Evolutionary conservation across 768 basidiomycete genomes (phyloP).

Genomic region (Russula olivacea): DNA sequence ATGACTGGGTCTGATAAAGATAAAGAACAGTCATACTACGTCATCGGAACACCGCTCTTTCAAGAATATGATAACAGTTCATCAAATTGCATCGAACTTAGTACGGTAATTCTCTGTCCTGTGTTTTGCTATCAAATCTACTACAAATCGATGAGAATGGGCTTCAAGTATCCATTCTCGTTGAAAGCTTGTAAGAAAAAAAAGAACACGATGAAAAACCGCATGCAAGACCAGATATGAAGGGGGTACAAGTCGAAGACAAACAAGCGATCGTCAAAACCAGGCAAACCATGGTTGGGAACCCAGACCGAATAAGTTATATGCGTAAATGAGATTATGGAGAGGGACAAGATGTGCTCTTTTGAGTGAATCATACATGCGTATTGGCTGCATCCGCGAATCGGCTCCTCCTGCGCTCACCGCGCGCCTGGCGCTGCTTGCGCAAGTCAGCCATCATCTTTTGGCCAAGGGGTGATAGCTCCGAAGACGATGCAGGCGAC

Average conservation of each 20-base stretch:
- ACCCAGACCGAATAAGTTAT: conserved; percentile 16
- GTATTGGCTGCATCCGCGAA: conserved; percentile 2
- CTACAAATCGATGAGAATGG: not conserved
- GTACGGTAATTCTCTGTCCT: too few relatives aligned
- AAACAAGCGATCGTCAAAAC: conserved; percentile 7
- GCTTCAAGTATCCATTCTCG: not conserved
- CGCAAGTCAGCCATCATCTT: conserved; percentile 65
- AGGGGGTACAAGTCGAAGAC: not conserved
- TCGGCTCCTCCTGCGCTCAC: conserved; percentile 11
- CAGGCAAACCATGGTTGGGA: conserved; percentile 1
- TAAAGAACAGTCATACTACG: too few relatives aligned
- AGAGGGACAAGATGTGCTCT: not conserved
- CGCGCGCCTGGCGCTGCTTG: conserved; percentile 32
- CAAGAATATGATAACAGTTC: too few relatives aligned
- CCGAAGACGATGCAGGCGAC: conserved; percentile 66
- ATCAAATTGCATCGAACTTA: too few relatives aligned
- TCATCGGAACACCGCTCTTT: too few relatives aligned
- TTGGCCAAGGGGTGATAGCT: conserved; percentile 61
- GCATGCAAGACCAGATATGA: not conserved
- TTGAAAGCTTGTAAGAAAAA: not conserved
- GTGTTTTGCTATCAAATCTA: not conserved
- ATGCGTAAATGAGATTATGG: conserved; percentile 10
- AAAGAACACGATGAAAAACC: not conserved
- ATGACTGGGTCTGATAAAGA: too few relatives aligned
- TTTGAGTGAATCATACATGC: not conserved